These are phyloP conservation scores for Phytopythium sindhum DNA, from an alignment of 352 stramenopile genomes.

Conservation along the genomic window DNA sequence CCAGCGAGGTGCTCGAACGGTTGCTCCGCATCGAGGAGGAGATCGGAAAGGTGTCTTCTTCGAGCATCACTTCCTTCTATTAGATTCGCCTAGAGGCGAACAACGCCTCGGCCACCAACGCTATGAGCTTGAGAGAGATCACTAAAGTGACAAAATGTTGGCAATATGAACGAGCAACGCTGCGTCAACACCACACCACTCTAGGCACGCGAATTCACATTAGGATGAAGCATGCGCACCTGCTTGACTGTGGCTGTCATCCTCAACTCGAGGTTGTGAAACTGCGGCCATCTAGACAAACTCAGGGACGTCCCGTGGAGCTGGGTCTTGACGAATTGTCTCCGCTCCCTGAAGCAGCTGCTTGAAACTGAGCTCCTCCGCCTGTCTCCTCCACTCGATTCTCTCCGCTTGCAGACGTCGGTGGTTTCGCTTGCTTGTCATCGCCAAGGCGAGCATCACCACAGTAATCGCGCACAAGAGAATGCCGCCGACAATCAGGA, in stretches of 20 bases:
- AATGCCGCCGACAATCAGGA: slow-evolving; percentile 1
- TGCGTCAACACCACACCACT: neutral
- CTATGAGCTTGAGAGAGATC: neutral
- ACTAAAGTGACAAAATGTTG: neutral
- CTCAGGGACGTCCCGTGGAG: neutral
- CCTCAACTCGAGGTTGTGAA: neutral
- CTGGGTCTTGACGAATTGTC: neutral
- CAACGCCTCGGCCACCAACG: neutral
- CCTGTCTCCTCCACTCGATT: neutral
- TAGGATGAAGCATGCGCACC: neutral
- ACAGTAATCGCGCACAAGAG: neutral
- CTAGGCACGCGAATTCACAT: neutral
- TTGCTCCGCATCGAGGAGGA: slow-evolving; percentile 26
- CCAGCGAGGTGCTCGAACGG: slow-evolving; percentile 28
- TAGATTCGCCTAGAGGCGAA: neutral
- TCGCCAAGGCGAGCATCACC: neutral
- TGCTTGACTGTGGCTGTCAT: neutral
- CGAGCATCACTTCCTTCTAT: slow-evolving; percentile 7
- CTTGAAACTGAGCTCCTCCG: slow-evolving; percentile 1
- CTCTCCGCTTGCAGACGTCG: neutral
- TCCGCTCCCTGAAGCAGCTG: neutral
- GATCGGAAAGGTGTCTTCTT: slow-evolving; percentile 18
- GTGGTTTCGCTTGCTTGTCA: neutral
- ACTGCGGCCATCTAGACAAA: neutral
- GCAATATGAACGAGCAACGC: neutral